Evolutionary conservation across 768 basidiomycete species (phyloP).

Genomic region (Macrolepiota dolichaula): DNA sequence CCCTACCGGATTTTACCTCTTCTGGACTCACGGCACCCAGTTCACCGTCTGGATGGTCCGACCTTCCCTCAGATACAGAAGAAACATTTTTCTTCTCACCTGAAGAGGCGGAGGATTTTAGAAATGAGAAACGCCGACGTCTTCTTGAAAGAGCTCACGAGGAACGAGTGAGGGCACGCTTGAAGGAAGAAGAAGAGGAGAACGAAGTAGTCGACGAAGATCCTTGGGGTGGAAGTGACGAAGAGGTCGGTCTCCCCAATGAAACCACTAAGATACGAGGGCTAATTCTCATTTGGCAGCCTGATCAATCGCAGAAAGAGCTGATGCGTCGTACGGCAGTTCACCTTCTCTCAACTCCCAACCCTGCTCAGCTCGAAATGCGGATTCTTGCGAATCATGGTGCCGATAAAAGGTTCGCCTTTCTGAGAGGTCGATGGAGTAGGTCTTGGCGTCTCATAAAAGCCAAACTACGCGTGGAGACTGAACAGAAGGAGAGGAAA

Average conservation of each 20-base stretch:
- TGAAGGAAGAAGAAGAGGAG: conserved; percentile 39
- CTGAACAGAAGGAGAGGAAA: conserved; percentile 18
- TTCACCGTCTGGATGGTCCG: conserved; percentile 63
- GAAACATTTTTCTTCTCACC: conserved; percentile 80
- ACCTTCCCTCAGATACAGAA: conserved; percentile 82
- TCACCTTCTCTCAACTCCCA: conserved; percentile 68
- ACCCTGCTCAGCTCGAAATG: conserved; percentile 81
- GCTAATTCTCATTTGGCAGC: conserved; percentile 32
- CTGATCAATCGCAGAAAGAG: conserved; percentile 52
- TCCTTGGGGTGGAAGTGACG: conserved; percentile 65
- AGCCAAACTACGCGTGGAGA: conserved; percentile 36
- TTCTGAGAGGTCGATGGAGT: conserved; percentile 76
- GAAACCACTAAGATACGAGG: neutral
- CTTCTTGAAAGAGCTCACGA: conserved; percentile 57
- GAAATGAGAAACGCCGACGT: conserved; percentile 62
- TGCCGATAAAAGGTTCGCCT: conserved; percentile 73
- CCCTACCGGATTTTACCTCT: conserved; percentile 25
- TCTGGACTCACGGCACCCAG: conserved; percentile 36
- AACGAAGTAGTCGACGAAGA: conserved; percentile 33
- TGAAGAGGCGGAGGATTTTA: conserved; percentile 63
- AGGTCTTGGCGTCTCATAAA: conserved; percentile 59
- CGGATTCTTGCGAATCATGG: conserved; percentile 87
- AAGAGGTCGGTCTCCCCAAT: conserved; percentile 41
- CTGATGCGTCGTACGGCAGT: conserved; percentile 75
- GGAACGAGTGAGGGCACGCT: conserved; percentile 61